These are phyloP conservation scores for Picea sitchensis DNA, from an alignment of 75 land plant species.

Conservation along the genomic window DNA sequence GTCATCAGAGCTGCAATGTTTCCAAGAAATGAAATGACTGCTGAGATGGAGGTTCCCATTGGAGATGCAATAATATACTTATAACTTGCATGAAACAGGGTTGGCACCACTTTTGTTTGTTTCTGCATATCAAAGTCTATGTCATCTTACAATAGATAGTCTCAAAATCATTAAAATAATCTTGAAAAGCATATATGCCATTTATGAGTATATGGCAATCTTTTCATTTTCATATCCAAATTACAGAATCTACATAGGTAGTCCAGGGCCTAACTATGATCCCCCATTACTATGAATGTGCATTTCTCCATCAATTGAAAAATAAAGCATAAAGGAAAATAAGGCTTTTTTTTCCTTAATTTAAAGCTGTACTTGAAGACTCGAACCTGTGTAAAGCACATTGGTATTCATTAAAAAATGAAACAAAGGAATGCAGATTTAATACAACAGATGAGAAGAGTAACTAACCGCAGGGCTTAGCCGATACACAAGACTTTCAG, in stretches of 20 bases:
- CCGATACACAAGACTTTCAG: constrained; percentile 21
- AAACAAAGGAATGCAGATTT: neutral
- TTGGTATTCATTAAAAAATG: neutral
- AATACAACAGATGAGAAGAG: neutral
- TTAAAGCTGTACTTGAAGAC: neutral
- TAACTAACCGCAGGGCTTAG: constrained; percentile 25
- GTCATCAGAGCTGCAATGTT: constrained; percentile 14
- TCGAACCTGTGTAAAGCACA: neutral
- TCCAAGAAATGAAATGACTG: constrained; percentile 28
- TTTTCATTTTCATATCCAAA: neutral
- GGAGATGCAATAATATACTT: constrained; percentile 26
- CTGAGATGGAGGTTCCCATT: constrained; percentile 31
- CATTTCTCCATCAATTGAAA: neutral
- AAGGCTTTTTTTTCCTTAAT: neutral
- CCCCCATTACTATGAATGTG: neutral
- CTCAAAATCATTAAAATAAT: neutral
- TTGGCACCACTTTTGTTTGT: constrained; percentile 21
- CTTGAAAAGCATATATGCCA: neutral
- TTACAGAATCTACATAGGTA: neutral
- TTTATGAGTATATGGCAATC: neutral
- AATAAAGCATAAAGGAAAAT: neutral
- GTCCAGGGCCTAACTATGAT: neutral
- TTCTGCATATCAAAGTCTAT: constrained; percentile 30
- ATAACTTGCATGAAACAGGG: constrained; percentile 33
- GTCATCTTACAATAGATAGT: neutral